Conservation (phyloP, 2,329 filamentous ascomycete species). For the Colletotrichum sp. region DNA sequence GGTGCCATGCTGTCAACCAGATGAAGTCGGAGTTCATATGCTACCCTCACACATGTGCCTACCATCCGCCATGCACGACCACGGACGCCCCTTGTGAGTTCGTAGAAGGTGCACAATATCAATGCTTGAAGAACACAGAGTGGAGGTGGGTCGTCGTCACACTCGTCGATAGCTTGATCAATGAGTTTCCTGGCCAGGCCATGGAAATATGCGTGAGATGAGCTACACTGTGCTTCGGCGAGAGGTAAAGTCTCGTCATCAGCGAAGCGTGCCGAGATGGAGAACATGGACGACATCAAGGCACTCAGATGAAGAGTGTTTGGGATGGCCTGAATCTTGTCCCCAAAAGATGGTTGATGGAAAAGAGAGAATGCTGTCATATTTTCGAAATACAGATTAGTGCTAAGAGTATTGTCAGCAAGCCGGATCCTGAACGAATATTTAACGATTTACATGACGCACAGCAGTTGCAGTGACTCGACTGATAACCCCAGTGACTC, state of each 20-base stretch:
- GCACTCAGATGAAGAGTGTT: not conserved
- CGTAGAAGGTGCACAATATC: not conserved
- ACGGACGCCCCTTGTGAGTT: not conserved
- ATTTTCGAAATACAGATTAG: not conserved
- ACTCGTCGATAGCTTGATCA: not conserved
- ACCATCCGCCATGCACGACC: not conserved
- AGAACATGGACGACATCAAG: not conserved
- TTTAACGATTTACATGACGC: not conserved
- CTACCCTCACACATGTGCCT: not conserved
- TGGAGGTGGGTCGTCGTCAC: not conserved
- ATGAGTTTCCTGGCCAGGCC: not conserved
- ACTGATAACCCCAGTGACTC: not conserved
- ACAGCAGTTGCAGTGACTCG: not conserved
- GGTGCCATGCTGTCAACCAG: not conserved
- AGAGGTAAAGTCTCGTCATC: not conserved
- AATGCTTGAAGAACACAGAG: not conserved
- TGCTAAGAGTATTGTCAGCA: not conserved
- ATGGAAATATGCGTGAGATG: not conserved
- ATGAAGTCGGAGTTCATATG: not conserved
- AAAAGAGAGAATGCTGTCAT: not conserved
- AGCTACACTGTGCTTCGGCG: not conserved
- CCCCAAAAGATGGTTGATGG: not conserved
- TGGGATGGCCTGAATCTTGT: not conserved
- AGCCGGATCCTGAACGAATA: not conserved
- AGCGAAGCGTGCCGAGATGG: not conserved